A percentile compares a stretch with the other conserved stretches of the same genome.
These are phyloP conservation scores for Trichophyton equinum DNA, from an alignment of 2,329 filamentous ascomycete genomes.

Conservation along the genomic window DNA sequence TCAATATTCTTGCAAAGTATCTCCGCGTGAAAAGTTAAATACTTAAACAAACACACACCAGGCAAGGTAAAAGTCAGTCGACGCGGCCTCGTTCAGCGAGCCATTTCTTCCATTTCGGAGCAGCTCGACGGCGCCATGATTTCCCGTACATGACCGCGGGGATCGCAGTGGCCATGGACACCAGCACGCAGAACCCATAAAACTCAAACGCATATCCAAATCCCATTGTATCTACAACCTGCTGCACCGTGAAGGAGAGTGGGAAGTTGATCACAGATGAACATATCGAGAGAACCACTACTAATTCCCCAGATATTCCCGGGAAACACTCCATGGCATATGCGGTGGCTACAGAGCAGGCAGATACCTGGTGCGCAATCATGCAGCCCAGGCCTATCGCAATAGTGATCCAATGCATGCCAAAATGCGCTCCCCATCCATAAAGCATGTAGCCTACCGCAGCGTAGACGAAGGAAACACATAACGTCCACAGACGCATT, in stretches of 20 bases:
- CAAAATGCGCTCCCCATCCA: constrained; percentile 21
- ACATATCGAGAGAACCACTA: neutral
- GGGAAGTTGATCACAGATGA: neutral
- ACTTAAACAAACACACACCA: too few species aligned
- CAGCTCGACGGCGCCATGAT: neutral
- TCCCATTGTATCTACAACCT: neutral
- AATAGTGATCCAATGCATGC: constrained; percentile 20
- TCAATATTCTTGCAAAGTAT: neutral
- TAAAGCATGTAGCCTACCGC: constrained; percentile 18
- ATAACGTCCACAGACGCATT: constrained; percentile 22
- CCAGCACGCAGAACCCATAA: neutral
- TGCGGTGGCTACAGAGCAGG: neutral
- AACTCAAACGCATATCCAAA: neutral
- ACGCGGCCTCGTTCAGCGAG: neutral
- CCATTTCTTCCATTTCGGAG: neutral
- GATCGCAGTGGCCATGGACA: neutral
- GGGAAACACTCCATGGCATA: neutral
- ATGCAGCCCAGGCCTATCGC: constrained; percentile 19
- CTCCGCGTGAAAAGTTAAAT: too few species aligned
- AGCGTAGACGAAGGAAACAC: constrained; percentile 17
- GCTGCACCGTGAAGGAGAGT: neutral
- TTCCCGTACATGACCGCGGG: neutral
- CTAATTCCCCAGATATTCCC: neutral
- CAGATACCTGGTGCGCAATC: neutral
- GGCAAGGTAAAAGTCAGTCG: neutral